Evolutionary conservation across 306 rosid species (phyloP).

Genomic region (Cucurbita moschata): DNA sequence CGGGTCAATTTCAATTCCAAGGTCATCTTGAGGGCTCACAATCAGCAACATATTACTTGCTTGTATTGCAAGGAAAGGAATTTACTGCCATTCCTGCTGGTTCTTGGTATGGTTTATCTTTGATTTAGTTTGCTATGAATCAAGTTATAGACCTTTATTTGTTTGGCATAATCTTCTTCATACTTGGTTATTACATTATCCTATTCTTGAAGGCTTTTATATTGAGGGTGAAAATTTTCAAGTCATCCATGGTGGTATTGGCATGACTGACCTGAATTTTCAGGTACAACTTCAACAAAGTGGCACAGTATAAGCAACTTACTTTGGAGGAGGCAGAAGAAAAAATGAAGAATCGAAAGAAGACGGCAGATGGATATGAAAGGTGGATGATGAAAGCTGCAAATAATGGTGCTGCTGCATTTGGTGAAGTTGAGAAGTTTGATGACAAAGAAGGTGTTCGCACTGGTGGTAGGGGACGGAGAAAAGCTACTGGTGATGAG

Average conservation of each 20-base stretch:
- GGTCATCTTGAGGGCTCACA: conserved; percentile 97
- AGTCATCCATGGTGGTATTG: background rate
- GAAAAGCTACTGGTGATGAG: conserved; percentile 33
- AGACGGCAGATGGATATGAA: conserved; percentile 96
- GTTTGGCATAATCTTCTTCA: background rate
- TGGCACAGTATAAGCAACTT: conserved; percentile 85
- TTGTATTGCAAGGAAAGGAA: conserved; percentile 77
- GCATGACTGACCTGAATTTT: conserved; percentile 7
- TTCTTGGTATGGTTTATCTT: conserved; percentile 55
- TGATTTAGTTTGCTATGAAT: background rate
- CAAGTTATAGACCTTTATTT: background rate
- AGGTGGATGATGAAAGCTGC: conserved; percentile 99
- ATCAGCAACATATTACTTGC: conserved; percentile 75
- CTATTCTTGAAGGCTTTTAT: background rate
- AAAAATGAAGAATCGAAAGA: conserved; percentile 86
- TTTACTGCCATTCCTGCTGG: conserved; percentile 95
- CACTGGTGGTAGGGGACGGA: conserved; percentile 51
- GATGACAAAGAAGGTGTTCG: conserved; percentile 57
- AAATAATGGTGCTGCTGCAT: conserved; percentile 68
- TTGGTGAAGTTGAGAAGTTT: conserved; percentile 60
- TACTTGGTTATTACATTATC: background rate
- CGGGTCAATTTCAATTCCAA: conserved; percentile 73
- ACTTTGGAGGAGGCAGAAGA: conserved; percentile 98
- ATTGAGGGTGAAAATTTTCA: background rate
- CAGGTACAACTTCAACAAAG: conserved; percentile 95